Evolutionary conservation across 2,329 filamentous ascomycete genomes (phyloP).

Genomic region (Arthrobotrys iridis): DNA sequence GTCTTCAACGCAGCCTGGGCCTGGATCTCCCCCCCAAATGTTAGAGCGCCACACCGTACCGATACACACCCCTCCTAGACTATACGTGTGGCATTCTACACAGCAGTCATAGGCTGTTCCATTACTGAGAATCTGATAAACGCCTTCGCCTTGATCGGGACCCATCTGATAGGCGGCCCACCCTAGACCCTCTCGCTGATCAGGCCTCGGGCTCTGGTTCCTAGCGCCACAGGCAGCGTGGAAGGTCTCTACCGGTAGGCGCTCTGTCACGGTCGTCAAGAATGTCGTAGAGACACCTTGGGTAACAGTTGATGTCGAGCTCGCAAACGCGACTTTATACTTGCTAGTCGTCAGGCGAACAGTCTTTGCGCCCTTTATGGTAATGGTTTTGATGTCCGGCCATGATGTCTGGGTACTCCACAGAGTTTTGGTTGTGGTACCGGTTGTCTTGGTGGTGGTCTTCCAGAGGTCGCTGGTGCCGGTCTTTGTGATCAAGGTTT

Average conservation of each 20-base stretch:
- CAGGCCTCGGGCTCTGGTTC: neutral
- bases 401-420: neutral
- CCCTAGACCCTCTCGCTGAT: neutral
- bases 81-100: conserved; percentile 16
- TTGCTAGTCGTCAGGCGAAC: neutral
- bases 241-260: neutral
- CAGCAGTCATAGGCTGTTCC: conserved; percentile 24
- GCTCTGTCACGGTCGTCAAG: neutral
- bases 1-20: neutral
- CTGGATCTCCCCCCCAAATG: neutral
- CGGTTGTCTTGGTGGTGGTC: conserved; percentile 21
- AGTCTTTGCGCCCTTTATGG: neutral
- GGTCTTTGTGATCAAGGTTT: conserved; percentile 34
- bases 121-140: conserved; percentile 1
- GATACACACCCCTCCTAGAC: neutral
- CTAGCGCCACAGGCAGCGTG: neutral
- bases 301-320: neutral
- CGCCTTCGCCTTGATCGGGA: neutral
- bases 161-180: neutral
- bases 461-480: conserved; percentile 24
- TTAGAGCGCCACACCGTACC: conserved; percentile 3
- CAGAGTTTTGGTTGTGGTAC: conserved; percentile 12
- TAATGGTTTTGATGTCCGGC: neutral
- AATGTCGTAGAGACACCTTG: neutral
- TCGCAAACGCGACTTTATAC: conserved; percentile 4